Evolutionary conservation across 2,329 filamentous ascomycete species (phyloP), one percentile per base, ranked within the genome.

Genomic region (Epichloe aotearoae): DNA sequence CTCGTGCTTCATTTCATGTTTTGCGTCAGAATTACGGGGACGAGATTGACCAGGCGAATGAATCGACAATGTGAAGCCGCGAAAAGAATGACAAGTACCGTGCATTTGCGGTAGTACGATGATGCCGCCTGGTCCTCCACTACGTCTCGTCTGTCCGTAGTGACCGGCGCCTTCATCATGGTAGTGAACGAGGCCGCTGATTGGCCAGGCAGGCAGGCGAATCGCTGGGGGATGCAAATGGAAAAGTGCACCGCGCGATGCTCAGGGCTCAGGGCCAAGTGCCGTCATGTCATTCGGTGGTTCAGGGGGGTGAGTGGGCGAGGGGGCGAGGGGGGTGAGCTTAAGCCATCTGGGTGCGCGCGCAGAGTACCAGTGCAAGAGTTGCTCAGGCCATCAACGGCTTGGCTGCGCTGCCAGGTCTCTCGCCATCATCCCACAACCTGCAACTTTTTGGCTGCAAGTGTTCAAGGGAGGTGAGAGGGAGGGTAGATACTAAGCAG

Each of bases 1-100:
- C 45, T 34, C 49, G 51, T 53, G 48, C 48, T 50, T 4, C 26
- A 30, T 30, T 30, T 30, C 33, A 17, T n/a, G 26, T 39, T 26
- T 19, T 39, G 45, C 20, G 10, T 47, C 44, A 34, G 26, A 34
- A 15, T 33, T 8, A 10, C 15, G 19, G 46, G 36, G 40, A 36
- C 46, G 17, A 41, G 26, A 48, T 48, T 14, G 23, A 36, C 26
- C 40, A 38, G 19, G 38, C 17, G n/a, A 30, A 36, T 41, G 39
- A 12, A 17, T 41, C 5, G 8, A 23, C 39, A 12, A 15, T 7
- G 19, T 19, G 10, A 19, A 2, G 3, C 39, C 20, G 11, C 39
- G n/a, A 41, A 6, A 19, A 41, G 17, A 30, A 30, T 30, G 8
- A 30, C 26, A 30, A 30, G 26, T 30, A 10, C 26, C 26, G 26